Evolutionary conservation across 2,329 filamentous ascomycete genomes (phyloP), one percentile per base, ranked within the genome.

Genomic region (Arthrobotrys musiformis): DNA sequence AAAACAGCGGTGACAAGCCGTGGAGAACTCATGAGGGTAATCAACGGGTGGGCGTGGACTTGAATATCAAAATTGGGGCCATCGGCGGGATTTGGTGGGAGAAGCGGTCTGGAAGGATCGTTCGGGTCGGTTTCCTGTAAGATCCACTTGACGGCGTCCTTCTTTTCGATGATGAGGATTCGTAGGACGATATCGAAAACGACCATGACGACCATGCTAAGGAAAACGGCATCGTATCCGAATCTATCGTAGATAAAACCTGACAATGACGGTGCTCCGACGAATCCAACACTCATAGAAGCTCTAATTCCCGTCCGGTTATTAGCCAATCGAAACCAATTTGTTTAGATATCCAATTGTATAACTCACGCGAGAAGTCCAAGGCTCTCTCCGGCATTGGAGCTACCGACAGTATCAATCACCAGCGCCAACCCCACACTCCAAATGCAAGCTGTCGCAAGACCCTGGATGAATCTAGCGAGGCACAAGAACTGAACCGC

Each of bases 141-240:
- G 24, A 77, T 56, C 73, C 73, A 77, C 52, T 73, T 78, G 26
- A 70, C 66, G 13, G 74, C 74, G 33, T 78, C 74, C 17, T 78
- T 78, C 54, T 73, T 72, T 44, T 78, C 74, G 35, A 78, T 78
- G 19, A 78, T 72, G 22, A 78, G 56, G n/a, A 78, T 68, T 66
- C 74, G 67, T 22, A 78, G 17, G 15, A 73, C 33, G 37, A 78
- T 78, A 46, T 78, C 74, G 40, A 78, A 60, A 58, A 69, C 28
- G 17, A 78, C 74, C 74, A 73, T 73, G 8, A 73, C 74, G 11
- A 73, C 74, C 74, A 73, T 73, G 58, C 54, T 68, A 2, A 69
- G 54, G 50, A 78, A 78, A n/a, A 78, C 74, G 5, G 50, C 22
- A 26, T 78, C 54, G 46, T 78, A 78, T 19, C 74, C 74, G 35